Conservation (phyloP, 1,139 yeast genomes). For the Chernovozyma sophiae-reginae region DNA sequence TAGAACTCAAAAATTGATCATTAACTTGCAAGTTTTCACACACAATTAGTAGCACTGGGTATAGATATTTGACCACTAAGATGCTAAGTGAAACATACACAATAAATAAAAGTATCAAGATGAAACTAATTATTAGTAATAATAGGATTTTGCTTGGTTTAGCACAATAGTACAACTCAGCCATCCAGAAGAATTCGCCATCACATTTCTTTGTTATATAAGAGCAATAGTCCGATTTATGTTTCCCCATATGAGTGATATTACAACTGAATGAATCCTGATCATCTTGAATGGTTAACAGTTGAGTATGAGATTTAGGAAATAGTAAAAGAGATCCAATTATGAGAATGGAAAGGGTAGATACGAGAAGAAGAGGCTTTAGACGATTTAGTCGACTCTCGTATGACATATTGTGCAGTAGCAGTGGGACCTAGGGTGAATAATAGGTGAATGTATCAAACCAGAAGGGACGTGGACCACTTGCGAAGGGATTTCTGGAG, state of each 20-base stretch:
- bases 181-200: slow-evolving; percentile 20
- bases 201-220: slow-evolving; percentile 22
- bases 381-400: no score
- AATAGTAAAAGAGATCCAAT: no score
- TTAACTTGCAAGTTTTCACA: slow-evolving; percentile 1
- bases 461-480: no score
- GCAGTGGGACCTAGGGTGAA: no score
- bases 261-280: not conserved
- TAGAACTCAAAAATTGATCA: slow-evolving; percentile 8
- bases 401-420: no score
- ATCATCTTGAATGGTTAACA: not conserved
- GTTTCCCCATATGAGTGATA: not conserved
- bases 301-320: no score
- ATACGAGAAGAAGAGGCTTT: no score
- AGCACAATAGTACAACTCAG: slow-evolving; percentile 25
- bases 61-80: slow-evolving; percentile 5
- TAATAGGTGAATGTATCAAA: no score
- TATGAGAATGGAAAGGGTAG: no score
- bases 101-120: not conserved
- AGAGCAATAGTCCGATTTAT: not conserved
- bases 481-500: no score
- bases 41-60: slow-evolving; percentile 2
- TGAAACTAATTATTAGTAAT: not conserved
- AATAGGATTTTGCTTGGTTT: not conserved
- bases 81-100: slow-evolving; percentile 6